Evolutionary conservation across 495 filamentous ascomycete species (phyloP), one percentile per base, ranked within the genome.

Genomic region (Amorphotheca resinae): DNA sequence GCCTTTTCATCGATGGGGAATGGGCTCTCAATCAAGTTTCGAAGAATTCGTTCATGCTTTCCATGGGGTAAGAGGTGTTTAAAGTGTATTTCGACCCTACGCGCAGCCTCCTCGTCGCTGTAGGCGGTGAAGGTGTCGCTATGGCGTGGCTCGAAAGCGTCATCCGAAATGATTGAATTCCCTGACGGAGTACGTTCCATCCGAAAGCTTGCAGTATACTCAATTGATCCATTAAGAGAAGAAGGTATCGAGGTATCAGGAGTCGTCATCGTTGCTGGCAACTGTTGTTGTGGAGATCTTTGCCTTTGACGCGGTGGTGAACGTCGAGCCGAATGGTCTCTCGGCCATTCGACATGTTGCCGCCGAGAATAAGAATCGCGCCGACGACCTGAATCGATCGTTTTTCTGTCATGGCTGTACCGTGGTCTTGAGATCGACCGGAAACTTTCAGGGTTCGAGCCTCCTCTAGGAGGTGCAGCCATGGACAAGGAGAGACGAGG

Each of bases 1-100:
- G 64, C 63, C 12, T 64, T 59, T 50, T 71, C 64, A 59, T 73
- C 70, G 14, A 73, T 20, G 11, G 33, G 14, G 20, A 22, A 21
- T 25, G 12, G 31, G 35, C 22, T 30, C 35, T 44, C 35, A 21
- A 56, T 53, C 8, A 53, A 15, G 15, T 42, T 33, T 9, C 47
- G 50, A 9, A 56, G 41, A 7, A 46, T 47, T 7, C 45, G 44
- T 17, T 48, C 48, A 18, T 51, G 50, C 33, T 44, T 33, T 1
- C 33, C 18, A 16, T 40, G 22, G n/a, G 23, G 22, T 34, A 26
- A 48, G 33, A 22, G 36, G 17, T 42, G 33, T 18, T 23, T 21
- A 12, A 53, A 39, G 32, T 48, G 47, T 14, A 15, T 25, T 45
- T 50, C 41, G 6, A 56, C 49, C 7, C 30, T 11, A 15, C 22